Conservation (phyloP, 1,139 yeast species). For the Scheffersomyces titani region DNA sequence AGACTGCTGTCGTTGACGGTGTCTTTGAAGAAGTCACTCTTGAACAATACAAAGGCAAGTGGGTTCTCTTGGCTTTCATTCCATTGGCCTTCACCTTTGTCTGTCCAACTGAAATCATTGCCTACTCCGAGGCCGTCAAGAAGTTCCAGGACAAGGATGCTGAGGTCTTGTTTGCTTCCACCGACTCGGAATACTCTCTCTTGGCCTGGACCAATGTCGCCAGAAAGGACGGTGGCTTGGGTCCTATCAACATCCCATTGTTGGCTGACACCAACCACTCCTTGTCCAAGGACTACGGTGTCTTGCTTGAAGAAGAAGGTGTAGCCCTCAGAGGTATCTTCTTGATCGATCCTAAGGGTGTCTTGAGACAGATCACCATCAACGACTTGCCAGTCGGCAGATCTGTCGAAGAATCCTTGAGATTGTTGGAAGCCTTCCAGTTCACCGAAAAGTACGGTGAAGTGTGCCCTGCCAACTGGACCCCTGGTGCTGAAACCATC, state of each 20-base stretch:
- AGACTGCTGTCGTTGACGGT: slow-evolving; percentile 97
- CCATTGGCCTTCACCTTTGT: slow-evolving; percentile 99
- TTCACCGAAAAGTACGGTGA: slow-evolving; percentile 98
- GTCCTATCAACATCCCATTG: slow-evolving; percentile 91
- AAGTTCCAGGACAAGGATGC: slow-evolving; percentile 86
- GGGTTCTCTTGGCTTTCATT: slow-evolving; percentile 95
- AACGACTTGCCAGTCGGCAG: slow-evolving; percentile 99
- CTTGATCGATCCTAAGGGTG: slow-evolving; percentile 94
- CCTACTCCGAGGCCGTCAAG: slow-evolving; percentile 93
- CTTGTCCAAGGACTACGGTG: slow-evolving; percentile 94
- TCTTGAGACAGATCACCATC: slow-evolving; percentile 92
- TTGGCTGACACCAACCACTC: slow-evolving; percentile 96
- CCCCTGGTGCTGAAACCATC: slow-evolving; percentile 94
- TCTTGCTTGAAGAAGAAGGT: slow-evolving; percentile 93
- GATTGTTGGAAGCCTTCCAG: slow-evolving; percentile 98
- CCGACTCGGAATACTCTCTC: slow-evolving; percentile 96
- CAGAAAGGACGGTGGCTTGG: slow-evolving; percentile 98
- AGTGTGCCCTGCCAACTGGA: slow-evolving; percentile 99
- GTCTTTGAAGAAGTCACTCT: slow-evolving; percentile 90
- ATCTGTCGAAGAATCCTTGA: slow-evolving; percentile 94
- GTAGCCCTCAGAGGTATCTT: slow-evolving; percentile 96
- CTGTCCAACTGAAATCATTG: slow-evolving; percentile 98
- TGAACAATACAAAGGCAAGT: slow-evolving; percentile 95
- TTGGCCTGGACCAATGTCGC: slow-evolving; percentile 98
- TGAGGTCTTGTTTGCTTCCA: slow-evolving; percentile 91